phyloP scores from a whole-genome alignment of 495 filamentous ascomycete species.

The Jackrogersella multiformis region DNA sequence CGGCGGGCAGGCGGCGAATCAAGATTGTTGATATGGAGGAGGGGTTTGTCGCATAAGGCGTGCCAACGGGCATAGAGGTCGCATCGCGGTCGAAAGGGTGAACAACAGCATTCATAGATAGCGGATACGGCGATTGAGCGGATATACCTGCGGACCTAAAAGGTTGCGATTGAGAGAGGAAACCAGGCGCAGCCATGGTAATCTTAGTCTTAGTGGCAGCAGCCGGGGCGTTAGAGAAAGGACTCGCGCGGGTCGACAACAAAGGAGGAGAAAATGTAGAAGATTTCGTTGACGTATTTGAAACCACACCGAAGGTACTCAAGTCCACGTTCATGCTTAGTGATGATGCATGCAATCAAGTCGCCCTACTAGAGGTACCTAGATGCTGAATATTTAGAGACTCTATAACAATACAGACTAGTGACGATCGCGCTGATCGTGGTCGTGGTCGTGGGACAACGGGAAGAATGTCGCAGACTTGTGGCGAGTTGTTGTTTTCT shows the following conservation, averaged over 20 bases:
- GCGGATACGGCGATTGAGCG: slow-evolving; percentile 53
- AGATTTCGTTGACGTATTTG: slow-evolving; percentile 46
- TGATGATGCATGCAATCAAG: slow-evolving; percentile 50
- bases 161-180: slow-evolving; percentile 47
- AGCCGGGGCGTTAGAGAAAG: slow-evolving; percentile 46
- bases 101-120: slow-evolving; percentile 42
- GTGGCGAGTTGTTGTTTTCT: slow-evolving; percentile 27
- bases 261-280: slow-evolving; percentile 44
- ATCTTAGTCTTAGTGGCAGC: slow-evolving; percentile 44
- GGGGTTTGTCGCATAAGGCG: slow-evolving; percentile 59
- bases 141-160: slow-evolving; percentile 45
- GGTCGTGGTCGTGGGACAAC: slow-evolving; percentile 53
- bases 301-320: slow-evolving; percentile 46
- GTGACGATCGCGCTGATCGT: slow-evolving; percentile 59
- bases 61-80: slow-evolving; percentile 59
- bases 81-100: slow-evolving; percentile 55
- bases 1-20: slow-evolving; percentile 79
- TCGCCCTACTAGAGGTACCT: slow-evolving; percentile 39
- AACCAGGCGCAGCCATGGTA: slow-evolving; percentile 53
- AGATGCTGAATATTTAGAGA: slow-evolving; percentile 21
- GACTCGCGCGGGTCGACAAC: slow-evolving; percentile 50
- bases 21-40: slow-evolving; percentile 53
- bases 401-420: slow-evolving; percentile 34
- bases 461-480: slow-evolving; percentile 38
- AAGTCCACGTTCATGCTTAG: slow-evolving; percentile 57